Base-by-base conservation (phyloP, 495 filamentous ascomycete species). In the Acidomyces sp. region DNA sequence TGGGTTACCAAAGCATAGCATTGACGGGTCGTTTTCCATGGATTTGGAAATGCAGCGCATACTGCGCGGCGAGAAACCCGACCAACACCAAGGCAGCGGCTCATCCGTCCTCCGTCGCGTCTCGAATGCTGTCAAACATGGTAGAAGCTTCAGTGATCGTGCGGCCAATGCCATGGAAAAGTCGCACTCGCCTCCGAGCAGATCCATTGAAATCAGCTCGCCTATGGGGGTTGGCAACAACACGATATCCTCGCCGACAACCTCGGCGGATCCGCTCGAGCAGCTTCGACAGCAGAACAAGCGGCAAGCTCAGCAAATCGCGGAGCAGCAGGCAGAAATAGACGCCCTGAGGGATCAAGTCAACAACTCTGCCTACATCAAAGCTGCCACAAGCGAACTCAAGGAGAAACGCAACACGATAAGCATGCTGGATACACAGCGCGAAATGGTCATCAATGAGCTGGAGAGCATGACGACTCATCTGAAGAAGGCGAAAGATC, bases 341-440 rank as follows among this genome's bases (percentile, higher is more conserved):
- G 71, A 72, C 41, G 70, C 37, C 1, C 36, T 63, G 4, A 45
- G 57, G 35, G 55, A 59, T 37, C 65, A 71, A 24, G 69, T 77
- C 47, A 70, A 66, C 47, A 71, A 74, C 12, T 80, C 80, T 15
- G 80, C 80, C 17, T 83, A 86, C 49, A 75, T 93, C 24, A 84
- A 85, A 55, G 78, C 75, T 42, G 71, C 90, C 21, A 86, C 87
- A 54, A 84, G 77, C 29, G 87, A 86, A 52, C 65, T 99, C 10
- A 70, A 80, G 24, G 86, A 96, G 61, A 96, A 96, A 65, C 74
- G 90, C 32, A 93, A 87, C 46, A 96, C 88, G 1, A 85, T 99
- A 53, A 87, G 90, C n/a, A 81, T 87, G 9, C 67, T 99, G 16
- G 88, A 96, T 58, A 85, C 86, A 1, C 82, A 93, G 61, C 80